phyloP scores from a whole-genome alignment of 2,329 filamentous ascomycete genomes.

The Colletotrichum australisinense region DNA sequence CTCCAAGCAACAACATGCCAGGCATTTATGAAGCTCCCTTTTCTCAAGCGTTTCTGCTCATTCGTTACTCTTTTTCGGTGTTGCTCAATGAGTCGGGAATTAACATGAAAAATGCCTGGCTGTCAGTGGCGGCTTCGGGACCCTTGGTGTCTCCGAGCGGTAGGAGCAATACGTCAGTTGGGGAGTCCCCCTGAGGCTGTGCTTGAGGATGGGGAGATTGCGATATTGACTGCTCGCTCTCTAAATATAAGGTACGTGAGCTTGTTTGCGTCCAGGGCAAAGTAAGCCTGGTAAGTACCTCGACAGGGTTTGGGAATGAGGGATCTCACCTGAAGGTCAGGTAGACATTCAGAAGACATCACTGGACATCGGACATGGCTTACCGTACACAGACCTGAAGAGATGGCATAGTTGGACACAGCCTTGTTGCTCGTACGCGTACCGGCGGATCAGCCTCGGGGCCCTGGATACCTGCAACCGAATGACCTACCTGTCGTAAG shows the following conservation, averaged over 20 bases:
- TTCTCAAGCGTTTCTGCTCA: neutral
- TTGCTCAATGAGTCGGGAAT: neutral
- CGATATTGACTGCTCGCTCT: constrained; percentile 2
- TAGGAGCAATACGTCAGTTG: constrained; percentile 24
- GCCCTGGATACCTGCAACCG: constrained; percentile 2
- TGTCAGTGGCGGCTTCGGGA: neutral
- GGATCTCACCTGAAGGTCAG: neutral
- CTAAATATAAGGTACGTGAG: neutral
- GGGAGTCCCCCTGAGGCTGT: constrained; percentile 24
- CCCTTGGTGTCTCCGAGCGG: neutral
- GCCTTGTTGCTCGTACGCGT: constrained; percentile 6
- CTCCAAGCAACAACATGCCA: constrained; percentile 22
- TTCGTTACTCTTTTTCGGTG: neutral
- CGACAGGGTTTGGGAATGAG: neutral
- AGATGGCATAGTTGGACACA: constrained; percentile 10
- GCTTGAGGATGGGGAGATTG: constrained; percentile 23
- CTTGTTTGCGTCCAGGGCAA: neutral
- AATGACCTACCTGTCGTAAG: neutral
- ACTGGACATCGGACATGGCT: constrained; percentile 9
- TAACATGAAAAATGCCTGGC: constrained; percentile 5
- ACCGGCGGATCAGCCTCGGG: neutral
- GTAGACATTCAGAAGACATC: neutral
- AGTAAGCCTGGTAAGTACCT: neutral
- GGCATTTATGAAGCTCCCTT: neutral
- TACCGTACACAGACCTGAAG: neutral